These are phyloP conservation scores for Rhypophila decipiens DNA, from an alignment of 495 filamentous ascomycete genomes.

Conservation along the genomic window DNA sequence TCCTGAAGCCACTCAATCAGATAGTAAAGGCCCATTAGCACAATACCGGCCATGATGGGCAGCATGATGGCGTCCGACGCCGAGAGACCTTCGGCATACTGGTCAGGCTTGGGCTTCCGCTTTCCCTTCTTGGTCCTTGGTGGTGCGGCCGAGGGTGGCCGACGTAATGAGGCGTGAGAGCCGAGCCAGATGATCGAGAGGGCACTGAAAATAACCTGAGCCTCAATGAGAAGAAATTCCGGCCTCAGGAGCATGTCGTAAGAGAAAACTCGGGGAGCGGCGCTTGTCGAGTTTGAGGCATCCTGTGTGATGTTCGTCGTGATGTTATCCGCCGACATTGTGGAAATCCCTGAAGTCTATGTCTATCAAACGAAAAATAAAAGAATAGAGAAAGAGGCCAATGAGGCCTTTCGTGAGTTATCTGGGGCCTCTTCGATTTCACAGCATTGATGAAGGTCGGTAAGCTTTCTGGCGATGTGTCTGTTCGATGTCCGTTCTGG, in stretches of 20 bases:
- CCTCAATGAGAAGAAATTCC: conserved; percentile 32
- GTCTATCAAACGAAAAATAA: not conserved
- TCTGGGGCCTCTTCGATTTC: no score
- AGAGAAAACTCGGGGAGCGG: conserved; percentile 2
- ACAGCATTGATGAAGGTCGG: no score
- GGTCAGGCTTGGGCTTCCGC: conserved; percentile 51
- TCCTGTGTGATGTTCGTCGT: conserved; percentile 2
- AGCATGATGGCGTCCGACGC: conserved; percentile 83
- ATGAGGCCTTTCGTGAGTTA: not conserved
- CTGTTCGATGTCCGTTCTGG: no score
- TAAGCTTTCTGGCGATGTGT: no score
- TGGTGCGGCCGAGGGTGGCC: conserved; percentile 71
- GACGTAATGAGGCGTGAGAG: conserved; percentile 48
- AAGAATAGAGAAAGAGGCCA: not conserved
- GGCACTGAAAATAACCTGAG: conserved; percentile 33
- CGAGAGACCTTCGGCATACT: conserved; percentile 67
- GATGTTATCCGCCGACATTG: conserved; percentile 13
- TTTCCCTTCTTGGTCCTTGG: conserved; percentile 41
- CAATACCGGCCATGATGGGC: conserved; percentile 69
- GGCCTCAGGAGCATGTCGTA: conserved; percentile 44
- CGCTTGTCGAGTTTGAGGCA: not conserved
- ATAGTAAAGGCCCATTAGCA: conserved; percentile 74
- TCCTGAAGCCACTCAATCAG: conserved; percentile 86
- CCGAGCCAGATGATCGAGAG: conserved; percentile 40
- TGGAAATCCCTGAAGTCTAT: not conserved